These are phyloP conservation scores for Gymnopus androsaceus DNA, from an alignment of 1,284 basidiomycete genomes.

Conservation along the genomic window DNA sequence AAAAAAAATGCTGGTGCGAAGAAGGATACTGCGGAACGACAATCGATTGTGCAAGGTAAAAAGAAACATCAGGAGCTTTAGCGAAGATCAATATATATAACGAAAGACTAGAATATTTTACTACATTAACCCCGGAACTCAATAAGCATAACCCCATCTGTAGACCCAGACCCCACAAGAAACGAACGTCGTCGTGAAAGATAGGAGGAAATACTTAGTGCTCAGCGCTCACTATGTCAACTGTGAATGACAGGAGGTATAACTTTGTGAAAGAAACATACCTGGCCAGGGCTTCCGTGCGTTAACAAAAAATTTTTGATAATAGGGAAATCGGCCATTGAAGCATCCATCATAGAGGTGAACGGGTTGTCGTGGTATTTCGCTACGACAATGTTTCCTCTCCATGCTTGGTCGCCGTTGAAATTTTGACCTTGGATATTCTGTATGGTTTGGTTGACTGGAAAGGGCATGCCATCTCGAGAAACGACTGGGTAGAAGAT, in stretches of 20 bases:
- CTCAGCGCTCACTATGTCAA: background rate
- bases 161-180: background rate
- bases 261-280: conserved; percentile 6
- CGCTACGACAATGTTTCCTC: conserved; percentile 74
- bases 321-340: conserved; percentile 80
- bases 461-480: conserved; percentile 77
- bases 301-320: conserved; percentile 75
- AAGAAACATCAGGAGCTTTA: conserved; percentile 21
- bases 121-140: no score
- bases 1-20: conserved; percentile 25
- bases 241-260: background rate
- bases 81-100: conserved; percentile 18
- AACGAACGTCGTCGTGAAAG: background rate
- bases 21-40: conserved; percentile 23
- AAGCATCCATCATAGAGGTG: conserved; percentile 66
- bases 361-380: conserved; percentile 74
- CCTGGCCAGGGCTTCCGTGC: conserved; percentile 49
- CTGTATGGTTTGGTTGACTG: conserved; percentile 69
- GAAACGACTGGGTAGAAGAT: conserved; percentile 75
- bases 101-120: conserved; percentile 15
- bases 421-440: conserved; percentile 68
- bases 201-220: no score
- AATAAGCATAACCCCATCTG: background rate
- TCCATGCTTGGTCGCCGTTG: conserved; percentile 67
- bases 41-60: conserved; percentile 9